phyloP scores from a whole-genome alignment of 2,329 filamentous ascomycete species.

The Esteya vermicola region DNA sequence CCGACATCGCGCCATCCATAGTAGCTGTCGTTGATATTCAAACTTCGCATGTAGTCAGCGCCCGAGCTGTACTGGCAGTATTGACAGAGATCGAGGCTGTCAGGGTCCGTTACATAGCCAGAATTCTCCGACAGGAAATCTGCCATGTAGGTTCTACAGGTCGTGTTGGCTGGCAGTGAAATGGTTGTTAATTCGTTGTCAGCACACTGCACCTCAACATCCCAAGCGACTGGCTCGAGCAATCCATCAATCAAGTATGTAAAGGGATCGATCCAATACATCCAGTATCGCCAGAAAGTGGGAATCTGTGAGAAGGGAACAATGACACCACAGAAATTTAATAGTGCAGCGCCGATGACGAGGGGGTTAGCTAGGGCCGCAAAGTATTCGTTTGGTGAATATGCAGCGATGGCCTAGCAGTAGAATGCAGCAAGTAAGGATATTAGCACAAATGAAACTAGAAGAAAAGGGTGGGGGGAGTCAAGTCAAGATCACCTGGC shows the following conservation, averaged over 20 bases:
- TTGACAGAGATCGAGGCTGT: conserved; percentile 38
- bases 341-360: conserved; percentile 36
- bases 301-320: conserved; percentile 51
- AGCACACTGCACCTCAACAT: conserved; percentile 28
- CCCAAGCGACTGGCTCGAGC: conserved; percentile 36
- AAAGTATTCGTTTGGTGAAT: conserved; percentile 46
- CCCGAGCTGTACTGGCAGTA: conserved; percentile 49
- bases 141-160: conserved; percentile 42
- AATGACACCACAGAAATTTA: conserved; percentile 62
- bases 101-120: conserved; percentile 34
- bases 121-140: conserved; percentile 36
- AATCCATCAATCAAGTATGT: conserved; percentile 45
- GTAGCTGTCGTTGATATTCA: conserved; percentile 47
- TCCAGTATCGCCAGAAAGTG: conserved; percentile 54
- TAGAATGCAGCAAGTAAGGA: too few species aligned
- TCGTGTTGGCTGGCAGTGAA: conserved; percentile 32
- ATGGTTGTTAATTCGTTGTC: conserved; percentile 35
- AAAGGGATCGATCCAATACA: conserved; percentile 48
- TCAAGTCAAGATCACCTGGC: too few species aligned
- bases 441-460: too few species aligned
- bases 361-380: conserved; percentile 43
- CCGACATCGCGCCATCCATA: conserved; percentile 53
- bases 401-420: conserved; percentile 50
- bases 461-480: too few species aligned
- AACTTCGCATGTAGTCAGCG: conserved; percentile 41